A percentile compares a stretch with the other conserved stretches of the same genome.
Evolutionary conservation across 441 rosid species (phyloP).

Genomic region (Jatropha multifida): DNA sequence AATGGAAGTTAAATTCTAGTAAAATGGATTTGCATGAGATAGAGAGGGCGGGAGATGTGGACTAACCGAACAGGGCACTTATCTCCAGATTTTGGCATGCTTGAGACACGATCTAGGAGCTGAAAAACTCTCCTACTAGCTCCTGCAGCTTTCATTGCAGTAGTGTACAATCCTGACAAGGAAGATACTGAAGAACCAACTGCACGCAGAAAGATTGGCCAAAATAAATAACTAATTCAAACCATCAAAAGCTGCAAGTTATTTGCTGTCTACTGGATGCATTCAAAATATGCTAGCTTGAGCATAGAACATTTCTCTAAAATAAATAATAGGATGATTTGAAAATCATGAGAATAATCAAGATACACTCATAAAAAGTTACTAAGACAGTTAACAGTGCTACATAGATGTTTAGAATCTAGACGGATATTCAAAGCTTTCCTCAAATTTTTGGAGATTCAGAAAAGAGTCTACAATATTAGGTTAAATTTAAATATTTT

Average conservation of each 20-base stretch:
- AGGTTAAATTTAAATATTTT: neutral
- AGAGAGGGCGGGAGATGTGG: neutral
- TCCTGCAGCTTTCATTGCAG: constrained; percentile 97
- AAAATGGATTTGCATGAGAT: neutral
- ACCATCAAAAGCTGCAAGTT: neutral
- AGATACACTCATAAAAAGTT: neutral
- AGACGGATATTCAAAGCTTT: neutral
- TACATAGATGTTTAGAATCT: neutral
- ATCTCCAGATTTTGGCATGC: constrained; percentile 77
- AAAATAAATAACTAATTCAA: constrained; percentile 1
- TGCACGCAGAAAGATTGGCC: constrained; percentile 37
- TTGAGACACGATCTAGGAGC: constrained; percentile 80
- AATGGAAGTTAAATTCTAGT: constrained; percentile 9
- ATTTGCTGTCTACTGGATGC: neutral
- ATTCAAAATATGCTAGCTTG: constrained; percentile 3
- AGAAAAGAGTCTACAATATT: neutral
- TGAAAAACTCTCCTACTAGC: constrained; percentile 95
- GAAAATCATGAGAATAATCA: neutral
- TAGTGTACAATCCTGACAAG: constrained; percentile 78
- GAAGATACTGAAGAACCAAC: constrained; percentile 86
- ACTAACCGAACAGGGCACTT: constrained; percentile 69
- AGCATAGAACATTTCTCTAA: neutral
- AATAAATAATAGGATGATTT: neutral
- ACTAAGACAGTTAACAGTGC: neutral
- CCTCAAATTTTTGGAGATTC: neutral